Base-by-base conservation (phyloP, 352 stramenopile species). In the Albugo laibachii region DNA sequence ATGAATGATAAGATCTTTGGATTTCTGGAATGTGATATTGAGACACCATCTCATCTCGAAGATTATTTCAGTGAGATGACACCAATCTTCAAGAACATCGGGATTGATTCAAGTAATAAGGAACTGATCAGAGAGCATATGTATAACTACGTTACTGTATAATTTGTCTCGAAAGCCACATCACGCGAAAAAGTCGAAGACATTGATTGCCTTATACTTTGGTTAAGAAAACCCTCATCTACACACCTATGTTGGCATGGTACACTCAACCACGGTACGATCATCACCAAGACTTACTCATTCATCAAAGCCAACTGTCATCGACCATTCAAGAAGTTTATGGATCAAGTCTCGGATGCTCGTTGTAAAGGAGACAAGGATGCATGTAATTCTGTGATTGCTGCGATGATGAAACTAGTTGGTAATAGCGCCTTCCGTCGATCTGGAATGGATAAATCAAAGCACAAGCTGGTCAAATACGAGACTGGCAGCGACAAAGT, bases 1-100 rank as follows among this genome's bases (percentile, higher is more conserved):
- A 39, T 43, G 0, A n/a, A 34, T 24, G 52, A 63, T 35, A 66
- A 69, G 16, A 1, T 56, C 0, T 70, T 70, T 46, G 61, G 61
- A 0, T 66, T 70, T 14, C 35, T 66, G 2, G 53, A 70, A 44
- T 64, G 53, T 48, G 58, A 66, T 55, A 66, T 70, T 39, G 11
- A 50, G 37, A 64, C 51, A 14, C 62, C 62, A 12, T 50, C 59
- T 1, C 41, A 63, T 20, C 45, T 67, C 0, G 65, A 63, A 47
- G 34, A 59, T 0, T 58, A 63, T 27, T 70, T 65, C n/a, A 47
- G 13, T 48, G 50, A 61, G 27, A 61, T 61, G 55, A 52, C 41
- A 5, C 47, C 47, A 12, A 58, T 57, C 11, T 62, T 58, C 37
- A 57, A 62, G 13, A 57, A 57, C 15, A 21, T 36, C 16, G 37